Conservation (phyloP, 1,284 basidiomycete species). For the Uromyces viciae-fabae region DNA sequence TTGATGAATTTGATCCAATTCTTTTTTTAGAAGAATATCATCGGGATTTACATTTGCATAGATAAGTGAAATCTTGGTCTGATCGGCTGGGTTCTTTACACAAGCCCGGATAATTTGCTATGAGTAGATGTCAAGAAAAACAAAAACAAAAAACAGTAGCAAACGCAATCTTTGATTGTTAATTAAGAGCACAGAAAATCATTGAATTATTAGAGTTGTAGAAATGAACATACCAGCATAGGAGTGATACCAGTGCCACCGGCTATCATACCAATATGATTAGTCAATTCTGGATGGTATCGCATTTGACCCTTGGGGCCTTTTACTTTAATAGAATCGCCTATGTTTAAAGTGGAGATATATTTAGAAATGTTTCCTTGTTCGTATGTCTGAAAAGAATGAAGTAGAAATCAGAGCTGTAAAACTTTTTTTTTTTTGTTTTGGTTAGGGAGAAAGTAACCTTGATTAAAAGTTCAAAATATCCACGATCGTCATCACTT, state of each 20-base stretch:
- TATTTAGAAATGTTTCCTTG: slow-evolving; percentile 91
- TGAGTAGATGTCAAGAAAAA: slow-evolving; percentile 33
- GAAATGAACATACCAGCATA: slow-evolving; percentile 63
- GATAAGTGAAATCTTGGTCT: slow-evolving; percentile 82
- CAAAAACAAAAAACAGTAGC: no score
- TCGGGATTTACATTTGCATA: slow-evolving; percentile 78
- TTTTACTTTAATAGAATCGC: slow-evolving; percentile 80
- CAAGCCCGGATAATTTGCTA: slow-evolving; percentile 83
- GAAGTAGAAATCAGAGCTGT: not conserved
- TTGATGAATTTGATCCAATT: slow-evolving; percentile 73
- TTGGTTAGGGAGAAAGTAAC: slow-evolving; percentile 56
- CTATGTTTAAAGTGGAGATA: slow-evolving; percentile 73
- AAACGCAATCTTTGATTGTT: no score
- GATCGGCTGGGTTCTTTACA: slow-evolving; percentile 78
- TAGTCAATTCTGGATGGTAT: slow-evolving; percentile 63
- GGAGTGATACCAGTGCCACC: slow-evolving; percentile 91
- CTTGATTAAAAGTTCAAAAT: slow-evolving; percentile 96
- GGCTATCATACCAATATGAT: slow-evolving; percentile 89
- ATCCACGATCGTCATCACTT: slow-evolving; percentile 82
- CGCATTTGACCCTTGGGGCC: slow-evolving; percentile 85
- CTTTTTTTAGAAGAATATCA: slow-evolving; percentile 68
- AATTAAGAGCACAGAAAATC: no score
- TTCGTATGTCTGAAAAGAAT: slow-evolving; percentile 74
- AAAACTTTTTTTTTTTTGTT: not conserved
- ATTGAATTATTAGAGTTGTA: not conserved